Evolutionary conservation across 208 protist genomes (phyloP).

Genomic region (Wallacemonas sp.): DNA sequence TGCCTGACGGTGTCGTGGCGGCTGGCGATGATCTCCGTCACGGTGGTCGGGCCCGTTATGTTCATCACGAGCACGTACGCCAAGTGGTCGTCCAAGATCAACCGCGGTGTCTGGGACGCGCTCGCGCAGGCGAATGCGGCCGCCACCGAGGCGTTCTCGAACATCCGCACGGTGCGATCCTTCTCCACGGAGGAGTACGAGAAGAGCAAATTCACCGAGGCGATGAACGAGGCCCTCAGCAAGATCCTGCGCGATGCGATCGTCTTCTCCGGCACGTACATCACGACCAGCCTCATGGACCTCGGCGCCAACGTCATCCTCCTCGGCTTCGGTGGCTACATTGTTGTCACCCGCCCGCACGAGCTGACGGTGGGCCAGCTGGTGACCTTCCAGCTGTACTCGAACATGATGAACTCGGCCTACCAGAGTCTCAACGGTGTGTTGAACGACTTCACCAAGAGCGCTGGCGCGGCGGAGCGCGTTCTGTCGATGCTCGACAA

Average conservation of each 20-base stretch:
- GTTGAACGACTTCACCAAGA: conserved; percentile 42
- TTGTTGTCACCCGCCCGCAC: conserved; percentile 39
- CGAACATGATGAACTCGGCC: conserved; percentile 44
- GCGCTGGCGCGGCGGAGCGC: conserved; percentile 52
- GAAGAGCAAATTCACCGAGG: conserved; percentile 31
- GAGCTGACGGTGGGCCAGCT: conserved; percentile 52
- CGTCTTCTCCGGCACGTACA: conserved; percentile 33
- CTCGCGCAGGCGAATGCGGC: conserved; percentile 55
- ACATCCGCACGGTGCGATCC: conserved; percentile 61
- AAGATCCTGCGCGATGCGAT: conserved; percentile 41
- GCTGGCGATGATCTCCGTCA: conserved; percentile 54
- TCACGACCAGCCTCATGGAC: conserved; percentile 41
- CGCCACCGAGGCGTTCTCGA: conserved; percentile 58
- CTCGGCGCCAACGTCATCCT: conserved; percentile 37
- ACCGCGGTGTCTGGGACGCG: conserved; percentile 52
- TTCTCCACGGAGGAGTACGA: conserved; percentile 60
- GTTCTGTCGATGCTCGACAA: conserved; percentile 49
- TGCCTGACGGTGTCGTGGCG: conserved; percentile 51
- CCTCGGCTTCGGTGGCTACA: conserved; percentile 50
- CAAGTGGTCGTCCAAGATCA: conserved; percentile 42
- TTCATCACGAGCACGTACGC: conserved; percentile 52
- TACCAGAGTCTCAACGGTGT: conserved; percentile 49
- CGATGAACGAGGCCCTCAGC: conserved; percentile 46
- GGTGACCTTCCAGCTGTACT: conserved; percentile 62
- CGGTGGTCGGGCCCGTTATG: conserved; percentile 51